Evolutionary conservation across 768 basidiomycete genomes (phyloP).

Genomic region (Pulveroboletus ravenelii): DNA sequence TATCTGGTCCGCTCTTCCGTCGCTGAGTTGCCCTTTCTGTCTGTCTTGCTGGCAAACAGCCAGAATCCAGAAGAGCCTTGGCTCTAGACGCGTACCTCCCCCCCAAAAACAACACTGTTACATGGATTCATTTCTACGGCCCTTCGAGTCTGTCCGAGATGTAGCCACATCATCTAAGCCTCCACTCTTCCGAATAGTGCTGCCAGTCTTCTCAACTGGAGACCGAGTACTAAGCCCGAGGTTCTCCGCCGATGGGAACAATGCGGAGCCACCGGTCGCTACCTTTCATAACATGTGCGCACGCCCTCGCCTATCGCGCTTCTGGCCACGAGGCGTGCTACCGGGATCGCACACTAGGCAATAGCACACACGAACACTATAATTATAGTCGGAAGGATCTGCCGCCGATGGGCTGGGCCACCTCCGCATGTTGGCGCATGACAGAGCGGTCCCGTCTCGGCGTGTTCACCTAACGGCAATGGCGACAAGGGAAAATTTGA

Average conservation of each 20-base stretch:
- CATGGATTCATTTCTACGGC: too few species aligned
- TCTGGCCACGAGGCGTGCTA: neutral
- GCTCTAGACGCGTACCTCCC: neutral
- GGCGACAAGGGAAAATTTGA: neutral
- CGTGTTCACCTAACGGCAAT: conserved; percentile 2
- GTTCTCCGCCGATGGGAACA: conserved; percentile 12
- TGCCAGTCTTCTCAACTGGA: neutral
- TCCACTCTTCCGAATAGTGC: too few species aligned
- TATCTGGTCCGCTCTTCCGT: neutral
- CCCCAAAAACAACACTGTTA: too few species aligned
- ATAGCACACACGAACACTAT: neutral
- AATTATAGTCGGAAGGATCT: neutral
- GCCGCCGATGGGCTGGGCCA: neutral
- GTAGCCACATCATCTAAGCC: too few species aligned
- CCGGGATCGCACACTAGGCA: neutral
- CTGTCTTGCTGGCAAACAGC: neutral
- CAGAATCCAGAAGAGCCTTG: neutral
- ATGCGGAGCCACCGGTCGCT: neutral
- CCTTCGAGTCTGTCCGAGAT: too few species aligned
- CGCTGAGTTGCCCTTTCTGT: neutral
- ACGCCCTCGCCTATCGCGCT: conserved; percentile 2
- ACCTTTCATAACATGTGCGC: neutral
- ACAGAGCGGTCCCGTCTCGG: conserved; percentile 14
- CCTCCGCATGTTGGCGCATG: conserved; percentile 2
- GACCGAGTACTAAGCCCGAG: neutral